phyloP scores from a whole-genome alignment of 2,329 filamentous ascomycete species.

The Raffaelea albimanens region DNA sequence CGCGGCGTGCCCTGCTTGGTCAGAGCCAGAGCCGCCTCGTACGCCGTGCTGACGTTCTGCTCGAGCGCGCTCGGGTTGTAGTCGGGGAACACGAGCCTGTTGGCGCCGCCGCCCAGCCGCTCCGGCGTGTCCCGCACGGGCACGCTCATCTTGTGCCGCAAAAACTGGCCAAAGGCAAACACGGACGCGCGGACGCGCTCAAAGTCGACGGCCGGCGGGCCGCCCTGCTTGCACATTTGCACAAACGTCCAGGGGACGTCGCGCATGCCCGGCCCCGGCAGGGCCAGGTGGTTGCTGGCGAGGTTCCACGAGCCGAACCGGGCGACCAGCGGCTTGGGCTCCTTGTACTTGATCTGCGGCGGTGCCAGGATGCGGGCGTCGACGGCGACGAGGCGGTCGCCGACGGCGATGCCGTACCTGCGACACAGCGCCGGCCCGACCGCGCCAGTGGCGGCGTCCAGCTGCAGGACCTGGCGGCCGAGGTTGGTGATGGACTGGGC shows the following conservation, averaged over 20 bases:
- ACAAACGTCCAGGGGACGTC: conserved; percentile 43
- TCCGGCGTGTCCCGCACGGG: conserved; percentile 13
- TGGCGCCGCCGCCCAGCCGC: neutral
- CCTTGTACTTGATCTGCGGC: conserved; percentile 52
- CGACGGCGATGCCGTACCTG: conserved; percentile 55
- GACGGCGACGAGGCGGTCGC: conserved; percentile 58
- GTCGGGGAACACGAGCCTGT: neutral
- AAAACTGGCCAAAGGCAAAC: conserved; percentile 24
- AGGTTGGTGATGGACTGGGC: conserved; percentile 53
- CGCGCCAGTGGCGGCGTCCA: conserved; percentile 34
- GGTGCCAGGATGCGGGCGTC: conserved; percentile 56
- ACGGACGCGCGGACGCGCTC: conserved; percentile 15
- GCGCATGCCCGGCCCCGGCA: conserved; percentile 20
- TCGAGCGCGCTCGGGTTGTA: neutral
- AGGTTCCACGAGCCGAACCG: conserved; percentile 63
- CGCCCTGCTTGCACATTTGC: conserved; percentile 1
- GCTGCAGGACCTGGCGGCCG: conserved; percentile 47
- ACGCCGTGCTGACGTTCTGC: conserved; percentile 5
- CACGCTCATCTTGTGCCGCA: conserved; percentile 29
- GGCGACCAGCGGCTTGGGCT: conserved; percentile 22
- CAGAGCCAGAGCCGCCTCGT: neutral
- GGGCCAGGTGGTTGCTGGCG: conserved; percentile 43
- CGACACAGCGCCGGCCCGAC: conserved; percentile 28
- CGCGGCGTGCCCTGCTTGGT: conserved; percentile 20
- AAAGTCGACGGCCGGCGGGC: neutral